Percentiles rank a stretch among this genome's conserved stretches.
phyloP scores from a whole-genome alignment of 768 basidiomycete genomes.

The Serendipita sp. region DNA sequence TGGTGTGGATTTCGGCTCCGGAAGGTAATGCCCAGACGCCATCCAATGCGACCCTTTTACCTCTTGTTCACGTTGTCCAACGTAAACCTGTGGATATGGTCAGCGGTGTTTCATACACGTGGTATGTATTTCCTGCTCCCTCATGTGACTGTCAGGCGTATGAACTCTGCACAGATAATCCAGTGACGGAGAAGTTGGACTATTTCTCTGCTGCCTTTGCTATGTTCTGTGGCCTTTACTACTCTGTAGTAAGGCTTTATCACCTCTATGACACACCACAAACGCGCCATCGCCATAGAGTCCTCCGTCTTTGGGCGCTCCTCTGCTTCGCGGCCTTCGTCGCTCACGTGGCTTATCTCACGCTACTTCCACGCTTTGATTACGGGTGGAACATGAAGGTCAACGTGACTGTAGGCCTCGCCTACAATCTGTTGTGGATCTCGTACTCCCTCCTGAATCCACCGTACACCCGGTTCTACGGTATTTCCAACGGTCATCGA shows the following conservation, averaged over 20 bases:
- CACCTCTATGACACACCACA: conserved; percentile 40
- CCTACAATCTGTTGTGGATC: conserved; percentile 73
- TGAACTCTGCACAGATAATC: conserved; percentile 38
- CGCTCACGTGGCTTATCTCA: conserved; percentile 65
- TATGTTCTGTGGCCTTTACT: conserved; percentile 70
- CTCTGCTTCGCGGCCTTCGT: conserved; percentile 41
- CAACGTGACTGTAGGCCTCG: conserved; percentile 57
- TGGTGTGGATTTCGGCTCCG: conserved; percentile 38
- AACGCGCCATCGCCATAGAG: background rate
- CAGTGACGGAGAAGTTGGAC: conserved; percentile 75
- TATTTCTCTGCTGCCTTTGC: conserved; percentile 88
- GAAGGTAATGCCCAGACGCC: conserved; percentile 29
- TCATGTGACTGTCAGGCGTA: background rate
- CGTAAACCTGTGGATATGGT: conserved; percentile 89
- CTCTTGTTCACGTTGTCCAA: conserved; percentile 46
- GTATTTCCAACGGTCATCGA: conserved; percentile 12
- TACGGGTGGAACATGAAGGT: conserved; percentile 87
- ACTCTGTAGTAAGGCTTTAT: conserved; percentile 57
- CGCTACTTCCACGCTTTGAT: conserved; percentile 62
- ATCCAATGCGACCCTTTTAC: conserved; percentile 61
- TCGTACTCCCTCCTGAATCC: conserved; percentile 43
- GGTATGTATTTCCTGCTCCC: conserved; percentile 30
- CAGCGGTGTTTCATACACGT: conserved; percentile 79
- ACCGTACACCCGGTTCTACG: conserved; percentile 33
- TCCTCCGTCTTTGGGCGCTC: conserved; percentile 27